Conservation (phyloP, 371 early-diverging fungal species). For the Antonospora locustae region DNA sequence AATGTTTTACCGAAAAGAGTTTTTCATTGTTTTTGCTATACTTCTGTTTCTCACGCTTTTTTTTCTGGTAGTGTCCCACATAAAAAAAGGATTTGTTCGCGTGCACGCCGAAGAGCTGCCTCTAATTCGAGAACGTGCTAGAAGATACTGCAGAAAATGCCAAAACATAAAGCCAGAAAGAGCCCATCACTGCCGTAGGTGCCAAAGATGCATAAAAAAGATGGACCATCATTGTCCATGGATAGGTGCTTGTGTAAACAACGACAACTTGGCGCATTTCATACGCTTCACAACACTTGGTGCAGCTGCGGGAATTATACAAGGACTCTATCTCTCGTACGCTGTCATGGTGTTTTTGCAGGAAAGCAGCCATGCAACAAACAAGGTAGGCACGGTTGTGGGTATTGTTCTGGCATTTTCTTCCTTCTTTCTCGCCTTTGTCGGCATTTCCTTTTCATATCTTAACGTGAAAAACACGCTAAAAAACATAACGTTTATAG, state of each 20-base stretch:
- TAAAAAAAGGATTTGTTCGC: too few relatives aligned
- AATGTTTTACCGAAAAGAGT: too few relatives aligned
- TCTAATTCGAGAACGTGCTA: too few relatives aligned
- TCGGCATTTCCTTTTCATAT: constrained; percentile 25
- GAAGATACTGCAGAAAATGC: constrained; percentile 56
- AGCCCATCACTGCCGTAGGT: constrained; percentile 85
- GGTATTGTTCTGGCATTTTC: not conserved
- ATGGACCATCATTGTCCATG: constrained; percentile 98
- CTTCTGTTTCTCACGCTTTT: too few relatives aligned
- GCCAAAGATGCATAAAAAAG: constrained; percentile 81
- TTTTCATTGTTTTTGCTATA: too few relatives aligned
- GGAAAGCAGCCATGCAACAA: not conserved
- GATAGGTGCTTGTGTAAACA: constrained; percentile 86
- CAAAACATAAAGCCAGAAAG: constrained; percentile 68
- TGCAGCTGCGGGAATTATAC: not conserved
- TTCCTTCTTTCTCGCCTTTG: not conserved
- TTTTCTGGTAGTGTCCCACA: too few relatives aligned
- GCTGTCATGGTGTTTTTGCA: not conserved
- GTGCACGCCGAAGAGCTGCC: too few relatives aligned
- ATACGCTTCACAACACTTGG: constrained; percentile 46
- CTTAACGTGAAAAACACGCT: constrained; percentile 9
- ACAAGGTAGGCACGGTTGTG: not conserved
- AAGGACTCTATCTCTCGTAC: not conserved
- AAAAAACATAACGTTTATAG: constrained; percentile 45
- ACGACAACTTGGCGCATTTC: constrained; percentile 57